Evolutionary conservation across 75 land plant species (phyloP), one percentile per base, ranked within the genome.

Genomic region (Pinus albicaulis): DNA sequence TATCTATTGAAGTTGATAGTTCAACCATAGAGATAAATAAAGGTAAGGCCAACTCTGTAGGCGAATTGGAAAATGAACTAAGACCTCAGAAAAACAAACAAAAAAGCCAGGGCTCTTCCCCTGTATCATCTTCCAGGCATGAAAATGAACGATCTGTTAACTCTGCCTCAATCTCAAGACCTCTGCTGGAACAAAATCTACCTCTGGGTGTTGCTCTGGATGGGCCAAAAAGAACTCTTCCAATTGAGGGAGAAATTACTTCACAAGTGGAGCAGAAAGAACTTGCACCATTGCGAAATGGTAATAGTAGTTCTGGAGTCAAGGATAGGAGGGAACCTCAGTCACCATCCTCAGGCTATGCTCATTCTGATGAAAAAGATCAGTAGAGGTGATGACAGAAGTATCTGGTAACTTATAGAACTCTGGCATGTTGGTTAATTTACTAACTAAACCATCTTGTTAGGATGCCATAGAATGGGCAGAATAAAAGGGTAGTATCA

Each of bases 151-250:
- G 28, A 44, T 31, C 62, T 52, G 73, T 17, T 53, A 26, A 56
- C 70, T 26, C 58, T 26, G 11, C 76, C 25, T 56, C 82, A 64
- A 55, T 13, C 23, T 23, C 85, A 41, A 82, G 77, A 41, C 76
- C 86, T 59, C 62, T 66, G 3, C 61, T 96, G 56, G 91, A 98
- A 78, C 94, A 95, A 59, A 95, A 95, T 73, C 79, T 95, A 56
- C 89, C 91, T 31, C 87, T 95, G 23, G 98, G 99, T 57, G 98
- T 98, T 61, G 98, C 98, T 65, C 77, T 98, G 69, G 92, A 98
- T 71, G 98, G 96, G 0, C 91, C 99, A 23, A 98, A 98, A 72
- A 76, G 92, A 61, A 91, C 94, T 8, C 87, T 95, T 19, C 98
- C 99, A 3, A 83, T 92, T 26, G 96, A 92, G 28, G 91, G 92